Evolutionary conservation across 495 filamentous ascomycete genomes (phyloP).

Genomic region (Lophium mytilinum): DNA sequence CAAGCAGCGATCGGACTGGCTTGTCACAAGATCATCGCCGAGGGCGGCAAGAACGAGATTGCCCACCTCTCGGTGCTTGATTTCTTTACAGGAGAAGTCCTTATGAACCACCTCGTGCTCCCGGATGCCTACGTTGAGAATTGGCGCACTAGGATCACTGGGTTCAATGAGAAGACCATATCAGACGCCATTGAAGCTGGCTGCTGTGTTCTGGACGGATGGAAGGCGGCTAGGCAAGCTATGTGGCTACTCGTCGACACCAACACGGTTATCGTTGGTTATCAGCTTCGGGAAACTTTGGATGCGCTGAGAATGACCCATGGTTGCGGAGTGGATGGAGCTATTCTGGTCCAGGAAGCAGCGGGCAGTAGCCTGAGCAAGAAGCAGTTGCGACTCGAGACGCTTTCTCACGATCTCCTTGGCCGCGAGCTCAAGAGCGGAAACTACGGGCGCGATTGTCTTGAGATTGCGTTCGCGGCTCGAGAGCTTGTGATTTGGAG

Average conservation of each 20-base stretch:
- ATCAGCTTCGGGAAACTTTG: conserved; percentile 39
- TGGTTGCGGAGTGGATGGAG: conserved; percentile 35
- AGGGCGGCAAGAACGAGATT: conserved; percentile 7
- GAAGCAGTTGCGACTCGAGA: conserved; percentile 15
- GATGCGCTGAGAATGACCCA: conserved; percentile 40
- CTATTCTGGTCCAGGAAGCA: conserved; percentile 9
- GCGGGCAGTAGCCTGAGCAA: conserved; percentile 13
- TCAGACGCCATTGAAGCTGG: conserved; percentile 30
- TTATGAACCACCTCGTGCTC: conserved; percentile 39
- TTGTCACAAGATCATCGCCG: conserved; percentile 8
- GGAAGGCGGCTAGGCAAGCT: conserved; percentile 34
- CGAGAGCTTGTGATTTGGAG: conserved; percentile 14
- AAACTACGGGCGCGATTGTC: conserved; percentile 7
- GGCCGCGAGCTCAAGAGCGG: not conserved
- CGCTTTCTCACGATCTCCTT: conserved; percentile 9
- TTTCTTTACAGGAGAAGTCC: conserved; percentile 40
- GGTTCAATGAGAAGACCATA: conserved; percentile 32
- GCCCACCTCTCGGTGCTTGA: conserved; percentile 35
- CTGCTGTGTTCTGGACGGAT: conserved; percentile 31
- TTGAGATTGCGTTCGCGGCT: conserved; percentile 14
- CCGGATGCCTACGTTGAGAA: conserved; percentile 29
- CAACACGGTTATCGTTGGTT: conserved; percentile 42
- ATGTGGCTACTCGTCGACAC: conserved; percentile 38
- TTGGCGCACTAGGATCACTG: conserved; percentile 37
- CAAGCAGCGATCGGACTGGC: conserved; percentile 5